A percentile compares a stretch with the other conserved stretches of the same genome.
These are phyloP conservation scores for Parasitella parasitica DNA, from an alignment of 371 early-diverging fungal genomes.

Conservation along the genomic window DNA sequence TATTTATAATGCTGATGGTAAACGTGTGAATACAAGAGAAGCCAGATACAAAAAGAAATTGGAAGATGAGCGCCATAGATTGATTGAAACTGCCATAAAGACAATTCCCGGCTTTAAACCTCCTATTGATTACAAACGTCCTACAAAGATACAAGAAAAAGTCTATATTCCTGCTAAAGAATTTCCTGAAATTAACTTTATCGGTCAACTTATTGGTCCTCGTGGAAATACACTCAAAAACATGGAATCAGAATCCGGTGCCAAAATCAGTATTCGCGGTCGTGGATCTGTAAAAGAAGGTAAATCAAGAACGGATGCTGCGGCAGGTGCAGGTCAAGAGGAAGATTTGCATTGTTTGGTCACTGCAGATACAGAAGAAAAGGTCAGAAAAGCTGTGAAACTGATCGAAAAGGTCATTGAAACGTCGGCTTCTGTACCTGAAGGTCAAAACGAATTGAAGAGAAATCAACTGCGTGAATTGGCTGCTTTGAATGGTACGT, in stretches of 20 bases:
- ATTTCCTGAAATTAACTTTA: slow-evolving; percentile 96
- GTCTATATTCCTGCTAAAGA: slow-evolving; percentile 95
- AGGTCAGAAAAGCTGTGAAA: slow-evolving; percentile 82
- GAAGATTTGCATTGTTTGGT: slow-evolving; percentile 95
- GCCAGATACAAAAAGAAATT: slow-evolving; percentile 86
- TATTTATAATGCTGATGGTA: slow-evolving; percentile 86
- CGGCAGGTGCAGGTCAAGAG: slow-evolving; percentile 77
- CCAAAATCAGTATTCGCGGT: slow-evolving; percentile 96
- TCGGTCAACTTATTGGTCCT: slow-evolving; percentile 95
- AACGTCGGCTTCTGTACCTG: slow-evolving; percentile 91
- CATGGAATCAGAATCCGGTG: slow-evolving; percentile 91
- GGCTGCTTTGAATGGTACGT: slow-evolving; percentile 94
- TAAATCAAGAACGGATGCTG: slow-evolving; percentile 71
- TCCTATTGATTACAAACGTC: slow-evolving; percentile 88
- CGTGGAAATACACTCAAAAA: slow-evolving; percentile 95
- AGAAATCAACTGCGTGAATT: slow-evolving; percentile 92
- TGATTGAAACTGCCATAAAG: slow-evolving; percentile 81
- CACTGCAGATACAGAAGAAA: slow-evolving; percentile 87
- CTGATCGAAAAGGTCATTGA: slow-evolving; percentile 92
- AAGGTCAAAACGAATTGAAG: slow-evolving; percentile 93
- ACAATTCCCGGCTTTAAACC: slow-evolving; percentile 83
- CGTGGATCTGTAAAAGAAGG: slow-evolving; percentile 97
- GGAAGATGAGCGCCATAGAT: slow-evolving; percentile 90
- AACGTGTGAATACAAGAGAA: slow-evolving; percentile 95
- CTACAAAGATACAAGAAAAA: slow-evolving; percentile 84